These are phyloP conservation scores for Termitomyces sp. DNA, from an alignment of 768 basidiomycete genomes.

Conservation along the genomic window DNA sequence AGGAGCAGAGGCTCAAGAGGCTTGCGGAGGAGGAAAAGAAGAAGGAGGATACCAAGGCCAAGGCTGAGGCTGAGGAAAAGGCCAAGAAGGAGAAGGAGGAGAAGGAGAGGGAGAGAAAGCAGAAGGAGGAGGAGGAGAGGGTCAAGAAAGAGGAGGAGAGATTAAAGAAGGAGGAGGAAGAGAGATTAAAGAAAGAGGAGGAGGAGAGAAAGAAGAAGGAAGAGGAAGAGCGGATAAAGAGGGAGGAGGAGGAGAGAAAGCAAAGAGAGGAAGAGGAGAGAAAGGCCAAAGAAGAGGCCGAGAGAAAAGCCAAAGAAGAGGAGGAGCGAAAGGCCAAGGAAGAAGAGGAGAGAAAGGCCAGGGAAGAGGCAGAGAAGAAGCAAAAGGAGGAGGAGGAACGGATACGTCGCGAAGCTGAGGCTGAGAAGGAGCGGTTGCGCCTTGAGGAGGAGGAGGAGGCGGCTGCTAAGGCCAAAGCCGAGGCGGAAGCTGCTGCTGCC, in stretches of 20 bases:
- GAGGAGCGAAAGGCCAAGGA: constrained; percentile 44
- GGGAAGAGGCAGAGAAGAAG: constrained; percentile 37
- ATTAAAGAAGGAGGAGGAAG: constrained; percentile 29
- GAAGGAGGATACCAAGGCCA: constrained; percentile 35
- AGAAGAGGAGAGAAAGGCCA: constrained; percentile 44
- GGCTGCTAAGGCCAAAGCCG: constrained; percentile 39
- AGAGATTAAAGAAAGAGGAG: constrained; percentile 23
- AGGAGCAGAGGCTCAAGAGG: constrained; percentile 40
- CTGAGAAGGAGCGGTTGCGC: constrained; percentile 29
- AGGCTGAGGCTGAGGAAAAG: constrained; percentile 42
- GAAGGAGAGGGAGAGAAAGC: constrained; percentile 39
- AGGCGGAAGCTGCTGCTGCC: constrained; percentile 22
- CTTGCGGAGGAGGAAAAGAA: constrained; percentile 44
- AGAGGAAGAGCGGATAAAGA: no score
- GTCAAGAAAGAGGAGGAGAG: constrained; percentile 27
- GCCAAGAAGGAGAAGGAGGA: constrained; percentile 38
- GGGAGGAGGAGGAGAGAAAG: constrained; percentile 29
- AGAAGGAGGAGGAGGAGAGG: constrained; percentile 31
- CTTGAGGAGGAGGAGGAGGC: constrained; percentile 35
- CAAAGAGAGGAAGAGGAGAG: constrained; percentile 42
- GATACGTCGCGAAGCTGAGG: constrained; percentile 48
- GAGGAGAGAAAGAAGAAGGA: constrained; percentile 47
- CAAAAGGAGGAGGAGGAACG: constrained; percentile 34
- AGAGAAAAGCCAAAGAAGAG: constrained; percentile 34
- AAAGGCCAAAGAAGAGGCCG: constrained; percentile 27